A percentile compares a stretch with the other conserved stretches of the same genome.
These are phyloP conservation scores for Lactifluus hygrophoroides DNA, from an alignment of 768 basidiomycete species.

Conservation along the genomic window DNA sequence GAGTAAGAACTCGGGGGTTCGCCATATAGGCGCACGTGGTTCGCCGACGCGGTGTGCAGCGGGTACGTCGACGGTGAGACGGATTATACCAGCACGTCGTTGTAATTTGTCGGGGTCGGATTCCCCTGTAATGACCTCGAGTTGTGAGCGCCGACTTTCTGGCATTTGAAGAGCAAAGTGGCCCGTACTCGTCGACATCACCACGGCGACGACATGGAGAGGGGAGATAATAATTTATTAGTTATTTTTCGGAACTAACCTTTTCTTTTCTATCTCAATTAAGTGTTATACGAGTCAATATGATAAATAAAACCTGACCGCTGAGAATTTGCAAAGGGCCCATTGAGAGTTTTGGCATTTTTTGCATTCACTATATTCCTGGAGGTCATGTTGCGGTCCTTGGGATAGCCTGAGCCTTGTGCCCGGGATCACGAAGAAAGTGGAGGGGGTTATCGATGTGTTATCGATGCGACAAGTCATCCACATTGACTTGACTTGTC, in stretches of 20 bases:
- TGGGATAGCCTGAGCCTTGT: too few relatives aligned
- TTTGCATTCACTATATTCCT: not conserved
- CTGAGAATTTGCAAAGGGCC: too few relatives aligned
- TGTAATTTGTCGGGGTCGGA: not conserved
- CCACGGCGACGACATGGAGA: not conserved
- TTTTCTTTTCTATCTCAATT: not conserved
- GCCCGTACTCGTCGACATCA: slow-evolving; percentile 19
- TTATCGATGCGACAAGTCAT: not conserved
- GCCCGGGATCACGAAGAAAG: not conserved
- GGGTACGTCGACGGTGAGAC: slow-evolving; percentile 52
- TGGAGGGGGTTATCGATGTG: not conserved
- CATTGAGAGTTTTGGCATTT: not conserved
- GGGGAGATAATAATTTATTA: not conserved
- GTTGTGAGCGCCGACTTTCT: slow-evolving; percentile 21
- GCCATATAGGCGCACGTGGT: slow-evolving; percentile 54
- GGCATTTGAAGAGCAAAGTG: slow-evolving; percentile 25
- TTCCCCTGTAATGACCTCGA: slow-evolving; percentile 8
- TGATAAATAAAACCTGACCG: too few relatives aligned
- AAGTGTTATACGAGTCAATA: too few relatives aligned
- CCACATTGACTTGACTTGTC: not conserved
- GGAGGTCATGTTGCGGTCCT: too few relatives aligned
- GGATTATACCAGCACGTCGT: slow-evolving; percentile 29
- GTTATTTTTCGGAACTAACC: not conserved
- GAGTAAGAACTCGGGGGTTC: slow-evolving; percentile 67
- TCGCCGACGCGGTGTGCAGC: slow-evolving; percentile 29